Evolutionary conservation across 345 rosid species (phyloP), one percentile per base, ranked within the genome.

Genomic region (Lepidium didymum): DNA sequence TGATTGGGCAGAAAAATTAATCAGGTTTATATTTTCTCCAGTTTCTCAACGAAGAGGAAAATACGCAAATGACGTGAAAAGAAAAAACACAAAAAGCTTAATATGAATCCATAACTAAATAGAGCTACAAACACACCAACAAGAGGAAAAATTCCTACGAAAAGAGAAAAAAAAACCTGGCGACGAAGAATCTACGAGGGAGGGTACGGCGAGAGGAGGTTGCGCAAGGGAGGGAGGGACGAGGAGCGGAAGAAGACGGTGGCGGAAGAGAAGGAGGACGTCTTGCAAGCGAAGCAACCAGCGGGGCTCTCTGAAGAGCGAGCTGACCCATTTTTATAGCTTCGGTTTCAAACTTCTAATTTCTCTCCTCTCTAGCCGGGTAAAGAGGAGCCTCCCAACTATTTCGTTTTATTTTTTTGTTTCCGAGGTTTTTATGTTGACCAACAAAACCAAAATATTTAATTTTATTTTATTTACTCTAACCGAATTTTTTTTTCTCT

Each of bases 241-340:
- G 7, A 41, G 67, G 6, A 56, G 53, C 18, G 0, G 46, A 57
- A 42, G 59, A 72, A 51, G 59, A 72, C 23, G 56, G 67, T 34
- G 65, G 67, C 3, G 73, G 73, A 37, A 60, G 58, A 55, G 69
- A 38, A 38, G 58, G 74, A 62, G 60, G 21, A 10, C 58, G 73
- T 45, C 1, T 74, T 6, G 74, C 68, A 37, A 67, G 64, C 68
- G 78, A 53, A 73, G 77, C 51, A 3, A 56, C 1, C 53, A 69
- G 69, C 53, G 69, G 58, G 69, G 55, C 45, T 75, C 69, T 75
- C 59, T 75, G 73, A 55, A 75, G 74, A 68, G 78, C 69, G 69
- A 37, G 64, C 78, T 75, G 78, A 55, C 78, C 78, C 78, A 75
- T 75, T 66, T 34, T 64, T 64, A 46, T 63, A 72, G 23, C 54